Percentiles rank a stretch among this genome's conserved stretches.
Conservation (phyloP, 78 protist genomes). For the Thecamonas trahens region DNA sequence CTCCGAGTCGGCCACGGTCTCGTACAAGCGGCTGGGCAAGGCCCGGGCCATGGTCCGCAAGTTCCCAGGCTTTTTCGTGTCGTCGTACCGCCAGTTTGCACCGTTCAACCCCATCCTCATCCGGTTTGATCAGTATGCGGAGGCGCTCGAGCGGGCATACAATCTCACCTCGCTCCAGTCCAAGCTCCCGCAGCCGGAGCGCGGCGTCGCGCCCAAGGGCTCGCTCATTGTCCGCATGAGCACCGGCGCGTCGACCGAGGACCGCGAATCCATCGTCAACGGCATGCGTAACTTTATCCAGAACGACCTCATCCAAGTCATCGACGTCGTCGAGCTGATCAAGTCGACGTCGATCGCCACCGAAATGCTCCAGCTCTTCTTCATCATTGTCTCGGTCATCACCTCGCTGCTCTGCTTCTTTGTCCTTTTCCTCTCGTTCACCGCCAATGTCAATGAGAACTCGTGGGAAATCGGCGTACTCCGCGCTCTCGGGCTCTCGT, state of each 20-base stretch:
- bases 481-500: conserved; percentile 69
- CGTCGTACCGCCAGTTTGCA: conserved; percentile 48
- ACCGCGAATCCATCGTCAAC: conserved; percentile 40
- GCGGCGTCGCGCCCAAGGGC: conserved; percentile 23
- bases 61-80: conserved; percentile 63
- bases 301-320: background rate
- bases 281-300: background rate
- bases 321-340: background rate
- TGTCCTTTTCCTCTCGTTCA: conserved; percentile 78
- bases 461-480: conserved; percentile 89
- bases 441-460: conserved; percentile 78
- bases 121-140: too few species aligned
- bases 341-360: conserved; percentile 3
- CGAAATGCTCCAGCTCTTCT: conserved; percentile 20
- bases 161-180: conserved; percentile 2
- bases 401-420: conserved; percentile 67
- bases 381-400: conserved; percentile 43
- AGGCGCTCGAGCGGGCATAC: too few species aligned
- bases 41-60: conserved; percentile 25
- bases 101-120: too few species aligned
- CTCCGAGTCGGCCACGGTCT: too few species aligned
- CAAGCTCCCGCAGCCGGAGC: too few species aligned
- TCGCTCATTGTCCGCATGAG: conserved; percentile 24
- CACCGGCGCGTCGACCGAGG: conserved; percentile 13
- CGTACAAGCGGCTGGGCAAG: too few species aligned